phyloP scores from a whole-genome alignment of 2,329 filamentous ascomycete species.

The Microdochium bolleyi region DNA sequence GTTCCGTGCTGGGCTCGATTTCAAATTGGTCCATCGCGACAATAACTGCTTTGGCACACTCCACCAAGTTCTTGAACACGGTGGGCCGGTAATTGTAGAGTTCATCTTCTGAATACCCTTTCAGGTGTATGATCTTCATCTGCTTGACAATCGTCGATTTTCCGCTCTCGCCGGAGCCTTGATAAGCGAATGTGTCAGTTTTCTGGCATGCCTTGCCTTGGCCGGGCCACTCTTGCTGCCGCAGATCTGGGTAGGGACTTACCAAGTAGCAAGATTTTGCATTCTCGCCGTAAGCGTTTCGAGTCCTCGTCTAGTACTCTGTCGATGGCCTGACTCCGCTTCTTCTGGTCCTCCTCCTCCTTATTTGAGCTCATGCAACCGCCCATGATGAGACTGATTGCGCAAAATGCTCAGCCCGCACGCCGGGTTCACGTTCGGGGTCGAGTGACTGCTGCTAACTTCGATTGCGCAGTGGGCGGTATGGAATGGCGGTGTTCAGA shows the following conservation, averaged over 20 bases:
- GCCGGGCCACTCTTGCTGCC: background rate
- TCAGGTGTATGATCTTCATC: constrained; percentile 99
- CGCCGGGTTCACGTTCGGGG: background rate
- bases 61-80: constrained; percentile 95
- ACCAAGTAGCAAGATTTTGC: constrained; percentile 97
- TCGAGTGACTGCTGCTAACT: background rate
- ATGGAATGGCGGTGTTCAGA: background rate
- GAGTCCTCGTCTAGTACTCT: constrained; percentile 91
- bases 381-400: constrained; percentile 59
- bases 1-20: constrained; percentile 66
- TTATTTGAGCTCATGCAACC: constrained; percentile 83
- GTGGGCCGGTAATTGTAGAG: constrained; percentile 89
- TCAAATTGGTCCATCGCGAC: constrained; percentile 87
- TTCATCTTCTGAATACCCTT: constrained; percentile 93
- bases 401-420: background rate
- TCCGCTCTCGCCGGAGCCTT: constrained; percentile 95
- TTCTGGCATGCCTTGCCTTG: background rate
- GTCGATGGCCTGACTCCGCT: constrained; percentile 94
- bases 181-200: background rate
- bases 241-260: constrained; percentile 15
- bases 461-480: background rate
- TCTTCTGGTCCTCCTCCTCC: constrained; percentile 87
- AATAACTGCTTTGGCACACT: constrained; percentile 92
- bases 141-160: constrained; percentile 99
- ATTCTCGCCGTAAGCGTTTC: constrained; percentile 86